Evolutionary conservation across 2,329 filamentous ascomycete genomes (phyloP).

Genomic region (Alternaria dauci): DNA sequence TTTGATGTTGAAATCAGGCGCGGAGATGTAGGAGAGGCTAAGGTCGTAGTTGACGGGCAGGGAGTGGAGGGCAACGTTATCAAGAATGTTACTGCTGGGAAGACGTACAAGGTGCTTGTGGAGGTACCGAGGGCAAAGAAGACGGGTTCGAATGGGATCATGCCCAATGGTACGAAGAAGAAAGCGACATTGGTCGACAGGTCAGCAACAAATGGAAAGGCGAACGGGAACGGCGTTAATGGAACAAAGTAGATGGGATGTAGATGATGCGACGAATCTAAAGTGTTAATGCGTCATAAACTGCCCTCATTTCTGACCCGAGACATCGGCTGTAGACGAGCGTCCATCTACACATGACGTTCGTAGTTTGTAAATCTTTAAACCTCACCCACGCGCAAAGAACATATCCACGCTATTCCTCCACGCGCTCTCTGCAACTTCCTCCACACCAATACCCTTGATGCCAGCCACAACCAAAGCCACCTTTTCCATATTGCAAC

Average conservation of each 20-base stretch:
- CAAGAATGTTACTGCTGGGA: slow-evolving; percentile 54
- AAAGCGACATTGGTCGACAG: not conserved
- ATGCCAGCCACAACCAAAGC: slow-evolving; percentile 60
- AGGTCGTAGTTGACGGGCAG: slow-evolving; percentile 52
- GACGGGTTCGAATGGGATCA: not conserved
- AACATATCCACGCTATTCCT: slow-evolving; percentile 44
- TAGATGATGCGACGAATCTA: not conserved
- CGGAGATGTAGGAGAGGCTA: slow-evolving; percentile 52
- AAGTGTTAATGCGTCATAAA: accelerated
- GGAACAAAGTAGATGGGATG: not conserved
- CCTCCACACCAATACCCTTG: slow-evolving; percentile 54
- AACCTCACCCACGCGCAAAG: not conserved
- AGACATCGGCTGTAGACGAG: no score
- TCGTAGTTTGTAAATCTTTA: no score
- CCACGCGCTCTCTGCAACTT: slow-evolving; percentile 55
- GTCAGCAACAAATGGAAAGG: not conserved
- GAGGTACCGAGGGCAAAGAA: slow-evolving; percentile 35
- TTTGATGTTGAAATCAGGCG: slow-evolving; percentile 59
- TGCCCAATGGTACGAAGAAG: not conserved
- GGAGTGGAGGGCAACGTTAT: slow-evolving; percentile 54
- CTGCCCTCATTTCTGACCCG: no score
- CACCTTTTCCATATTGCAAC: slow-evolving; percentile 59
- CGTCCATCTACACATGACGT: not conserved
- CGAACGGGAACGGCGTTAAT: not conserved
- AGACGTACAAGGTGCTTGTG: slow-evolving; percentile 58